Base-by-base conservation (phyloP, 768 basidiomycete genomes). In the Suillus lakei region DNA sequence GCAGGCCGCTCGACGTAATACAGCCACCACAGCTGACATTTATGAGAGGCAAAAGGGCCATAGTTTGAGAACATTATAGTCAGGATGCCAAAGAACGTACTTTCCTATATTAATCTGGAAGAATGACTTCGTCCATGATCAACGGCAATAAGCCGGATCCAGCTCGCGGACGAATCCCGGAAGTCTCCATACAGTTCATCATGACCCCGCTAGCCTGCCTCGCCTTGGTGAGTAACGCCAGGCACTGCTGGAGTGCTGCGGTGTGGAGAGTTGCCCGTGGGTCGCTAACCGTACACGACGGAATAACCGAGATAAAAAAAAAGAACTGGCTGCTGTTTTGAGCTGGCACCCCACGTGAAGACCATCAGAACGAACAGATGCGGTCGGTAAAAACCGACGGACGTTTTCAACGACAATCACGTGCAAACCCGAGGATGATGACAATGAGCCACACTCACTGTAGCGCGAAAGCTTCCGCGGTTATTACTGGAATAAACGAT, bases 391-490 rank as follows among this genome's bases (percentile, higher is more conserved):
- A 59, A 39, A 10, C 26, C 28, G 58, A 28, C n/a, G 56, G 56
- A 38, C 4, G 26, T 41, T 39, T 59, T 59, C 26, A 2, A 59
- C 12, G 38, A 13, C 12, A 28, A 13, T 54, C 21, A 54, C 16
- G 58, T 59, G 58, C 39, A 41, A 61, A 26, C 23, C 39, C 21
- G 41, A 61, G 62, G 18, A 63, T 6, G 55, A 38, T 7, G 55
- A 61, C 26, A 41, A 59, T 41, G 38, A 59, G 58, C 58, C 58
- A 21, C 38, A 13, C 16, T n/a, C n/a, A n/a, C n/a, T n/a, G n/a
- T n/a, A 41, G n/a, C n/a, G 34, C 10, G 7, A 8, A 63, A 63
- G 62, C 21, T 26, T 43, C 55, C 62, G 10, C 16, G 13, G 15
- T 12, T 39, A 59, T 59, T 28, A 28, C 38, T 21, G 26, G 39